Evolutionary conservation across 805 yeast genomes (phyloP), one percentile per base, ranked within the genome.

Genomic region (Sugiyamaella smithiae): DNA sequence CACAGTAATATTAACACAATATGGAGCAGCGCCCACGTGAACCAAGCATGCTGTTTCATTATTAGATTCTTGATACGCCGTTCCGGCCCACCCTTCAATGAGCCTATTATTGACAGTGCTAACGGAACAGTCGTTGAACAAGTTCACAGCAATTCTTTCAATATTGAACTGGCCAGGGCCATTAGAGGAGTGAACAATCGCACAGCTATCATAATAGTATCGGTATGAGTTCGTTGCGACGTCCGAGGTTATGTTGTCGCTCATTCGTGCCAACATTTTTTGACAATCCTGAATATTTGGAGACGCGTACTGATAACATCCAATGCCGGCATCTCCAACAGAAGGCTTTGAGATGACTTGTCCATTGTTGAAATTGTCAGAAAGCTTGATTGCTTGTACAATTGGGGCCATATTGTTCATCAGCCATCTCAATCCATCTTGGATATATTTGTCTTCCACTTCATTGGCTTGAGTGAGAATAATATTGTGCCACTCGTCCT

Each of bases 121-220:
- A 7, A 43, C 40, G 22, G 14, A 17, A 16, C 46, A 43, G 28
- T 32, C 23, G 17, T 23, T 7, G 46, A 43, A 43, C 22, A 43
- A 17, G 20, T 16, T 22, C 5, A 43, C 46, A 14, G 29, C 46
- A 22, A 43, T 24, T n/a, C 36, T 17, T 31, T 43, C 46, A 31
- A 43, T 33, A 22, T 43, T 43, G 19, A 43, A 33, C 35, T 16
- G 20, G 22, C 38, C 23, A 19, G 19, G 35, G 31, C 28, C 26
- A 16, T 19, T 5, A 6, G 46, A 43, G n/a, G 25, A 23, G 29
- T 43, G 46, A 3, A 43, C 46, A 31, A 43, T 8, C 4, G 46
- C 46, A 43, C 46, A 43, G n/a, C 41, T 26, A 23, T 43, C 46
- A 29, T 43, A 43, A 23, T 43, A 43, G 29, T 43, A 43, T 32